Conservation (phyloP, 441 rosid genomes). For the Corymbia citriodora region DNA sequence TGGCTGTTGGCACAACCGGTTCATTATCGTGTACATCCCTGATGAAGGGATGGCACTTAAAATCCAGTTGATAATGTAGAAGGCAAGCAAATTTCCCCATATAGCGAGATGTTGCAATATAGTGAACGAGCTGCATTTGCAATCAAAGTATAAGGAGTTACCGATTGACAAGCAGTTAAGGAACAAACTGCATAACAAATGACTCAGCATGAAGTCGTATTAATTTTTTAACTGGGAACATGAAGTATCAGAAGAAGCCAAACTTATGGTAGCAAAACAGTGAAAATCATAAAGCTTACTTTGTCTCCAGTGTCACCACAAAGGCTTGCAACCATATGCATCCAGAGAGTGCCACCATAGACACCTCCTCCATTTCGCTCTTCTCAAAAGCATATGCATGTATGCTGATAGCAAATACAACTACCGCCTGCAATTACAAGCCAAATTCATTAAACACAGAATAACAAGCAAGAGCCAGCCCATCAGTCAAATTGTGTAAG, state of each 20-base stretch:
- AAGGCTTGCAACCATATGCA: slow-evolving; percentile 99
- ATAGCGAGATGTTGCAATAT: slow-evolving; percentile 84
- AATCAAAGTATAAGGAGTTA: neutral
- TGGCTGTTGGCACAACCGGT: slow-evolving; percentile 75
- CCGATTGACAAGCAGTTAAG: neutral
- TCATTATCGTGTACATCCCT: slow-evolving; percentile 97
- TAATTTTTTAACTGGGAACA: neutral
- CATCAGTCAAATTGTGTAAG: neutral
- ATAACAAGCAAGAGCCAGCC: neutral
- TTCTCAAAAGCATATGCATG: slow-evolving; percentile 82
- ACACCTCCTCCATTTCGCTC: slow-evolving; percentile 95
- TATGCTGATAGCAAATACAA: slow-evolving; percentile 80
- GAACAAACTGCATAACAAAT: neutral
- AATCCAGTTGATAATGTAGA: slow-evolving; percentile 77
- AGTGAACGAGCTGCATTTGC: slow-evolving; percentile 78
- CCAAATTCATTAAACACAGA: neutral
- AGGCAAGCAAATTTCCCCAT: slow-evolving; percentile 87
- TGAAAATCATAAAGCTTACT: slow-evolving; percentile 37
- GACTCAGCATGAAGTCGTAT: neutral
- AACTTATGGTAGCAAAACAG: neutral
- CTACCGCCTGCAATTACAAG: slow-evolving; percentile 64
- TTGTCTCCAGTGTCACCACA: slow-evolving; percentile 91
- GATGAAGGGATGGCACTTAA: slow-evolving; percentile 84
- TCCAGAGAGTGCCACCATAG: slow-evolving; percentile 99
- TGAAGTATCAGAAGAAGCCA: neutral